Evolutionary conservation across 441 rosid genomes (phyloP).

Genomic region (Pelargonium citronellum): DNA sequence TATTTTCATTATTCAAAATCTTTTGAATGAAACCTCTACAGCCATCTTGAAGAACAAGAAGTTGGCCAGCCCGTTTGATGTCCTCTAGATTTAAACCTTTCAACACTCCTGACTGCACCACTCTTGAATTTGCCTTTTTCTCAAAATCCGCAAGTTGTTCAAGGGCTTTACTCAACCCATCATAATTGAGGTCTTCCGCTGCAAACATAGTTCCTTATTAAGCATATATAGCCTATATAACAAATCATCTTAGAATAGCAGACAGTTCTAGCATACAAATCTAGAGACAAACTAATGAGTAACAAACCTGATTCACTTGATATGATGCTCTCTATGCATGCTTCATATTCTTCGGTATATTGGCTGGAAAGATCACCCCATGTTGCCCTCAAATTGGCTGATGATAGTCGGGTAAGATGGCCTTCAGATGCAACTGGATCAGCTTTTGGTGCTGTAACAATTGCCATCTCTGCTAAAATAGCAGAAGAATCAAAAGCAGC

Average conservation of each 20-base stretch:
- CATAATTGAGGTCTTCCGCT: slow-evolving; percentile 61
- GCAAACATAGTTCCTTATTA: slow-evolving; percentile 22
- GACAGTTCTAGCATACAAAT: too few species aligned
- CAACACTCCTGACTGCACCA: slow-evolving; percentile 68
- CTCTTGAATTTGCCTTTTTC: slow-evolving; percentile 67
- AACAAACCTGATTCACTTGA: slow-evolving; percentile 52
- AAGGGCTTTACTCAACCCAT: slow-evolving; percentile 53
- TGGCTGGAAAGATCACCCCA: slow-evolving; percentile 73
- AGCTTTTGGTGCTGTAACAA: slow-evolving; percentile 75
- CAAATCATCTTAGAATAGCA: background rate
- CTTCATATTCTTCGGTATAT: slow-evolving; percentile 81
- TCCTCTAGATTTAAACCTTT: slow-evolving; percentile 78
- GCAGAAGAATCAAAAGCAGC: slow-evolving; percentile 91
- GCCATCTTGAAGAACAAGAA: slow-evolving; percentile 71
- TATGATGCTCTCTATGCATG: slow-evolving; percentile 72
- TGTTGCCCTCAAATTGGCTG: slow-evolving; percentile 65
- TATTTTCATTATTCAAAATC: slow-evolving; percentile 39
- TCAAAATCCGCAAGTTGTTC: slow-evolving; percentile 71
- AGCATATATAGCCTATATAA: background rate
- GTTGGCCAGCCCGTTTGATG: slow-evolving; percentile 73
- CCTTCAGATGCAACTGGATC: slow-evolving; percentile 50
- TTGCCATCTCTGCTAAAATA: slow-evolving; percentile 93
- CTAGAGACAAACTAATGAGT: too few species aligned
- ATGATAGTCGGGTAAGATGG: slow-evolving; percentile 56
- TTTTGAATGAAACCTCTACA: slow-evolving; percentile 63